These are phyloP conservation scores for Populus euphratica DNA, from an alignment of 345 rosid species.

Conservation along the genomic window DNA sequence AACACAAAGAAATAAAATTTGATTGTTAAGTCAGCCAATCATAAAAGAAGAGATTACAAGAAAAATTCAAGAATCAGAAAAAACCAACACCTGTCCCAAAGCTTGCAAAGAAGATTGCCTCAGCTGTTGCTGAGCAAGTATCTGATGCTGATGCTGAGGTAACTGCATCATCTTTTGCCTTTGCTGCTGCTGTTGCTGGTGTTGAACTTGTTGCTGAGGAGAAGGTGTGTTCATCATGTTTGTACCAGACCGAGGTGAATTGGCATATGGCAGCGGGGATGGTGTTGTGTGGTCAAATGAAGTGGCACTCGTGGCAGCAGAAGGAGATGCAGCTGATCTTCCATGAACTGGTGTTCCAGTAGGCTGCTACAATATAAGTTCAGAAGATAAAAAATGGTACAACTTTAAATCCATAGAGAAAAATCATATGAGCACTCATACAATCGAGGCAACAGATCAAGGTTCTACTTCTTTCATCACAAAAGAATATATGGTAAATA, in stretches of 20 bases:
- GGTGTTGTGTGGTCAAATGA: slow-evolving; percentile 68
- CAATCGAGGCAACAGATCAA: neutral
- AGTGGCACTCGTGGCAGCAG: slow-evolving; percentile 45
- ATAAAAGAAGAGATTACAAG: neutral
- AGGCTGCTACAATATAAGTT: slow-evolving; percentile 37
- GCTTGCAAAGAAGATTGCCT: slow-evolving; percentile 75
- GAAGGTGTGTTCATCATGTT: slow-evolving; percentile 76
- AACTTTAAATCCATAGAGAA: neutral
- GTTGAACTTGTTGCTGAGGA: slow-evolving; percentile 75
- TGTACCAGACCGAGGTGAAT: slow-evolving; percentile 82
- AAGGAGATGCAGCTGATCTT: slow-evolving; percentile 89
- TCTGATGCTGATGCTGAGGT: slow-evolving; percentile 75
- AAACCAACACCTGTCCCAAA: slow-evolving; percentile 57
- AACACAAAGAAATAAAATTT: neutral
- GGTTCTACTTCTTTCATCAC: neutral
- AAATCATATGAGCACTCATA: neutral
- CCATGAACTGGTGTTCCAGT: slow-evolving; percentile 70
- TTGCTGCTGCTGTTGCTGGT: slow-evolving; percentile 53
- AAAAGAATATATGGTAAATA: neutral
- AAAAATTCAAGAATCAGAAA: neutral
- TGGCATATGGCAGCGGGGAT: slow-evolving; percentile 84
- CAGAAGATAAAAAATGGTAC: slow-evolving; percentile 6
- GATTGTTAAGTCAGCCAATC: neutral
- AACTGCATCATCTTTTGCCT: slow-evolving; percentile 71
- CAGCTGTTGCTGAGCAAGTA: slow-evolving; percentile 70